Percentiles rank a stretch among this genome's conserved stretches.
Evolutionary conservation across 768 basidiomycete species (phyloP).

Genomic region (Trametes sanguinea): DNA sequence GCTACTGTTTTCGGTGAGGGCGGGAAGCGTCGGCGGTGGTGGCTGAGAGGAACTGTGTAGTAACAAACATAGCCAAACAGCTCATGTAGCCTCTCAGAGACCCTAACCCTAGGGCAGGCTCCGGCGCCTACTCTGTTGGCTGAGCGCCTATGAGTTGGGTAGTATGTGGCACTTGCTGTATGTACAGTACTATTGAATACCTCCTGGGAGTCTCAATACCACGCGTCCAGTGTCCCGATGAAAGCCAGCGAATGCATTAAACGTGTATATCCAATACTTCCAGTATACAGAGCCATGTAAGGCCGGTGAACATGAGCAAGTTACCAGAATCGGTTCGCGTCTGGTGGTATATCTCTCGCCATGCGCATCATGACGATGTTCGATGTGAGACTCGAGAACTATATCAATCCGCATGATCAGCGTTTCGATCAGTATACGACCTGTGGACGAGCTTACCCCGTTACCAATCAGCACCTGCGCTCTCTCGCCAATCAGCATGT

Average conservation of each 20-base stretch:
- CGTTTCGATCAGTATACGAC: background rate
- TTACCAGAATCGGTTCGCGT: constrained; percentile 46
- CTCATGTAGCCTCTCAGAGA: background rate
- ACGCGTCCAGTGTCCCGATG: background rate
- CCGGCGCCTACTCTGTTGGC: too few species aligned
- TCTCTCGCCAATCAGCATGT: constrained; percentile 67
- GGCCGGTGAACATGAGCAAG: background rate
- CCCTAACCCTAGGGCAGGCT: background rate
- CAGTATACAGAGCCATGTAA: background rate
- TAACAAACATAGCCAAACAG: constrained; percentile 26
- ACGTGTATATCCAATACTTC: background rate
- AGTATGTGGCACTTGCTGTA: too few species aligned
- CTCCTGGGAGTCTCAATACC: too few species aligned
- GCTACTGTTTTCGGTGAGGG: constrained; percentile 26
- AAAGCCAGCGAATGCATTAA: background rate
- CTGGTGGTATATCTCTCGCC: constrained; percentile 37
- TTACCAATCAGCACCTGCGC: constrained; percentile 72
- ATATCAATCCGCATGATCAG: background rate
- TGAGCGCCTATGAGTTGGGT: too few species aligned
- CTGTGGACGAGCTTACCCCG: constrained; percentile 48
- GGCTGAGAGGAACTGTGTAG: constrained; percentile 36
- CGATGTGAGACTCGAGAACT: constrained; percentile 54
- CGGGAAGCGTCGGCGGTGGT: constrained; percentile 27
- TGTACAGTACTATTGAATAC: too few species aligned
- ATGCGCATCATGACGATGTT: constrained; percentile 51